Evolutionary conservation across 805 yeast species (phyloP).

Genomic region (Alloascoidea africana): DNA sequence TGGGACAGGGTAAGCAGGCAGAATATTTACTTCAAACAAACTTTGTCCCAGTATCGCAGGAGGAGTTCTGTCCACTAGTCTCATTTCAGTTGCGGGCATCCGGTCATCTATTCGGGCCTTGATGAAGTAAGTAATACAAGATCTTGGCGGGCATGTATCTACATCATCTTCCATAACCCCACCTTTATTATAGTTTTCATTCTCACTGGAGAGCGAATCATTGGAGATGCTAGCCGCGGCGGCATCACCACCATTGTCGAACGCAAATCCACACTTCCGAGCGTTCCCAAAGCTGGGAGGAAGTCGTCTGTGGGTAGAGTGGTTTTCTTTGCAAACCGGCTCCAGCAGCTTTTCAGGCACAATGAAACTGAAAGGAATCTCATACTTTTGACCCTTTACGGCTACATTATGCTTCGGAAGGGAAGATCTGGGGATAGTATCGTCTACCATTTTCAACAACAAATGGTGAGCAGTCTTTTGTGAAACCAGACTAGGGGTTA

Average conservation of each 20-base stretch:
- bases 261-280: neutral
- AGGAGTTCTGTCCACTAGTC: too few species aligned
- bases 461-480: conserved; percentile 1
- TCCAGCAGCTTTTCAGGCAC: conserved; percentile 1
- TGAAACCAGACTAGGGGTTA: neutral
- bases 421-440: neutral
- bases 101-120: neutral
- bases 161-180: conserved; percentile 1
- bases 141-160: neutral
- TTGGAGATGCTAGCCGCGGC: neutral
- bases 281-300: conserved; percentile 1
- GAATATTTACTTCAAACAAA: neutral
- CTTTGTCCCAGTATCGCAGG: neutral
- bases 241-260: neutral
- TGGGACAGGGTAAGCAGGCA: conserved; percentile 1
- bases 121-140: conserved; percentile 1
- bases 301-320: neutral
- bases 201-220: neutral
- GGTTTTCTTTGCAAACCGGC: neutral
- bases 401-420: neutral
- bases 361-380: neutral
- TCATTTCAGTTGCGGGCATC: neutral
- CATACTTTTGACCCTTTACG: neutral
- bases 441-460: conserved; percentile 1
- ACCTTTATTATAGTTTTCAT: neutral